phyloP scores from a whole-genome alignment of 2,329 filamentous ascomycete genomes.

The Dendryphion nanum region DNA sequence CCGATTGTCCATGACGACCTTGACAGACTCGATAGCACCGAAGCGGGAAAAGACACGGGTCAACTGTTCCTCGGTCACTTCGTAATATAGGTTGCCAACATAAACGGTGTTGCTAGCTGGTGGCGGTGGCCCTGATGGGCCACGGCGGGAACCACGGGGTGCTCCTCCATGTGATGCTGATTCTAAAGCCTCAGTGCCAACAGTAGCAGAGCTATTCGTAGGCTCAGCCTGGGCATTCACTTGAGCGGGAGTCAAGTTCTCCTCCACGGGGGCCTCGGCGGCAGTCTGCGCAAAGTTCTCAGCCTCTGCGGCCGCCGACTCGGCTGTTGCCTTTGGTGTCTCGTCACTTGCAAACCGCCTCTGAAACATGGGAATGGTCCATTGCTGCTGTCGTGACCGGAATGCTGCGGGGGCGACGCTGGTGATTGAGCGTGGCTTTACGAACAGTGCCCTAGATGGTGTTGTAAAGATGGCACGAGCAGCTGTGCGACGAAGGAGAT shows the following conservation, averaged over 20 bases:
- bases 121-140: slow-evolving; percentile 6
- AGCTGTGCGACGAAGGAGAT: slow-evolving; percentile 57
- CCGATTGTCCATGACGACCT: slow-evolving; percentile 59
- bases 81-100: slow-evolving; percentile 69
- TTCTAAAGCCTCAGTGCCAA: slow-evolving; percentile 24
- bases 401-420: slow-evolving; percentile 29
- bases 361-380: slow-evolving; percentile 42
- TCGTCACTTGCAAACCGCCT: slow-evolving; percentile 51
- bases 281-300: slow-evolving; percentile 37
- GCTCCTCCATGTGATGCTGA: slow-evolving; percentile 6
- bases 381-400: slow-evolving; percentile 37
- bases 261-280: slow-evolving; percentile 34
- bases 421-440: slow-evolving; percentile 40
- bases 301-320: slow-evolving; percentile 24
- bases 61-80: slow-evolving; percentile 62
- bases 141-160: background rate
- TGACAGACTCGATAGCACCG: slow-evolving; percentile 53
- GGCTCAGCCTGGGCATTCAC: slow-evolving; percentile 21
- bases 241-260: slow-evolving; percentile 28
- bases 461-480: slow-evolving; percentile 53
- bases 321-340: slow-evolving; percentile 38
- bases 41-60: slow-evolving; percentile 59
- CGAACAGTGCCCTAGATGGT: slow-evolving; percentile 44
- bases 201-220: slow-evolving; percentile 26
- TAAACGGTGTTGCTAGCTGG: slow-evolving; percentile 54